Conservation (phyloP, 116 monocot genomes). For the Dioscorea cayenensis region DNA sequence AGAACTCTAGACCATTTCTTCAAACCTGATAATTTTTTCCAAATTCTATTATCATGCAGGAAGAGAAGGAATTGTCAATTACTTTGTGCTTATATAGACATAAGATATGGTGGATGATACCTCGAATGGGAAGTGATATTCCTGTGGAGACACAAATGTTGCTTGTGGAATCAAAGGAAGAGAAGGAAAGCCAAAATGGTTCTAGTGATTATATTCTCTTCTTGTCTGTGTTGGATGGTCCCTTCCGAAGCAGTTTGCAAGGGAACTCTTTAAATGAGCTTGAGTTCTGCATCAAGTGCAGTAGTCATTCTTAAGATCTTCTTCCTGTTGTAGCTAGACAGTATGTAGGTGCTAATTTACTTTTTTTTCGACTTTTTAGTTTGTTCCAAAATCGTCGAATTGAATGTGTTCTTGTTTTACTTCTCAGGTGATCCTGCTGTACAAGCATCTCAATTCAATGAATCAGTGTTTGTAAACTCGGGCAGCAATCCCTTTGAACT, state of each 20-base stretch:
- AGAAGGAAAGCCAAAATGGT: not conserved
- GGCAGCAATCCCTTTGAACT: slow-evolving; percentile 38
- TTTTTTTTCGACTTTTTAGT: not conserved
- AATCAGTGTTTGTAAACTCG: slow-evolving; percentile 31
- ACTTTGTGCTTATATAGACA: slow-evolving; percentile 37
- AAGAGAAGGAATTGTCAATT: slow-evolving; percentile 6
- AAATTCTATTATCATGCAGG: slow-evolving; percentile 14
- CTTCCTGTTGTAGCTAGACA: slow-evolving; percentile 2
- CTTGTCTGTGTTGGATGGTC: slow-evolving; percentile 37
- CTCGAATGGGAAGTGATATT: slow-evolving; percentile 35
- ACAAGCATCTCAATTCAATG: slow-evolving; percentile 12
- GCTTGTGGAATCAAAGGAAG: slow-evolving; percentile 23
- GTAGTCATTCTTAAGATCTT: slow-evolving; percentile 14
- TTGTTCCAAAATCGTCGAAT: too few relatives aligned
- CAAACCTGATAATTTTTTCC: too few relatives aligned
- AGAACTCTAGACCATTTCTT: too few relatives aligned
- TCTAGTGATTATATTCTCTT: slow-evolving; percentile 23
- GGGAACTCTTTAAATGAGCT: slow-evolving; percentile 45
- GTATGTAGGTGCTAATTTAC: too few relatives aligned
- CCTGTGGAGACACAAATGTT: slow-evolving; percentile 43
- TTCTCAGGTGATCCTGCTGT: slow-evolving; percentile 30
- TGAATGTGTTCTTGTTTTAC: not conserved
- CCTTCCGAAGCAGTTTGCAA: slow-evolving; percentile 39
- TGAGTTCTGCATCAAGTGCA: slow-evolving; percentile 43
- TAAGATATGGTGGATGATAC: slow-evolving; percentile 57